Percentiles rank a stretch among this genome's conserved stretches.
Evolutionary conservation across 2,329 filamentous ascomycete species (phyloP).

Genomic region (Torrubiella hemipterigena): DNA sequence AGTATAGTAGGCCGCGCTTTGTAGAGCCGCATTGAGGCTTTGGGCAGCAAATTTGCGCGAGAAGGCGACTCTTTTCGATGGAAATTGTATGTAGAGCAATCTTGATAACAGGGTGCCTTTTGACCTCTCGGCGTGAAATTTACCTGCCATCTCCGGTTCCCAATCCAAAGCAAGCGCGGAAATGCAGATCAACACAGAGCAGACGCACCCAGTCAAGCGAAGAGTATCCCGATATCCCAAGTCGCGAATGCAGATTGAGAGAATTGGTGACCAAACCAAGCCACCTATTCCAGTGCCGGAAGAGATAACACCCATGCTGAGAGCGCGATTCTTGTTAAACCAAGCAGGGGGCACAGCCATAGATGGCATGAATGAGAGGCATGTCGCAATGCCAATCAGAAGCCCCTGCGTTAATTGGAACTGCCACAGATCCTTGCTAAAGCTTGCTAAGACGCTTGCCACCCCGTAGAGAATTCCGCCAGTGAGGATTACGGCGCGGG

Average conservation of each 20-base stretch:
- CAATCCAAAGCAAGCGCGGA: not conserved
- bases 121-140: not conserved
- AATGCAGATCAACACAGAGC: not conserved
- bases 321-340: not conserved
- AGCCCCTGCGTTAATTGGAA: slow-evolving; percentile 19
- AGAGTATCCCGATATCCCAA: not conserved
- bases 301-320: not conserved
- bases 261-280: not conserved
- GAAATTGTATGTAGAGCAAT: not conserved
- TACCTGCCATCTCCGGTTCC: not conserved
- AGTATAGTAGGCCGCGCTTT: not conserved
- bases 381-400: slow-evolving; percentile 23
- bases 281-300: not conserved
- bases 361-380: slow-evolving; percentile 23
- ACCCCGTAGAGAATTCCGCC: not conserved
- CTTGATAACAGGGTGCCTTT: not conserved
- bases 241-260: not conserved
- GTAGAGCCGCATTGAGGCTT: not conserved
- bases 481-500: not conserved
- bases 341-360: slow-evolving; percentile 10
- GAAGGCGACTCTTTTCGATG: not conserved
- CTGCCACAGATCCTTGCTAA: slow-evolving; percentile 15
- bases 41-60: not conserved
- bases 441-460: slow-evolving; percentile 7
- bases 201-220: not conserved